A percentile compares a stretch with the other conserved stretches of the same genome.
phyloP scores from a whole-genome alignment of 2,329 filamentous ascomycete genomes.

The Colletotrichum endophyticum region DNA sequence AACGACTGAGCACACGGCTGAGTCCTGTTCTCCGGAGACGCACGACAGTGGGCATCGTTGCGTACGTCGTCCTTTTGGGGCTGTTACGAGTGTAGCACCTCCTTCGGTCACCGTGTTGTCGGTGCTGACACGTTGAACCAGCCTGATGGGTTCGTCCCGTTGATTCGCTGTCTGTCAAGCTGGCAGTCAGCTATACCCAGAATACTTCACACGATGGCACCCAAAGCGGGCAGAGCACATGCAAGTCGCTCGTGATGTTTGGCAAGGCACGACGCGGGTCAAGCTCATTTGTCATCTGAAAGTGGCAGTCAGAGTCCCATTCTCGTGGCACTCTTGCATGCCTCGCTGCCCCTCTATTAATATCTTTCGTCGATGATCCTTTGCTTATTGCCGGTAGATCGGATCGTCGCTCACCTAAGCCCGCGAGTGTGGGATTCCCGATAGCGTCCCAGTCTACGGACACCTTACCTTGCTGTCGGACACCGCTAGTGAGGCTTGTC shows the following conservation, averaged over 20 bases:
- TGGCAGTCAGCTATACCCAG: background rate
- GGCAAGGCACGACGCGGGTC: background rate
- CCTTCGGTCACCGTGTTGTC: background rate
- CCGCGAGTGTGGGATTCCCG: background rate
- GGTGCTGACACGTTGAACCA: background rate
- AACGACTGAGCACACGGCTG: background rate
- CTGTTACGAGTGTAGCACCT: background rate
- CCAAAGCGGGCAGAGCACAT: background rate
- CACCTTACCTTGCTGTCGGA: background rate
- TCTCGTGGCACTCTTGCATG: background rate
- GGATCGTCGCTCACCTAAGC: constrained; percentile 9
- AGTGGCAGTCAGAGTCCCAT: background rate
- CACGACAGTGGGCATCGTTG: background rate
- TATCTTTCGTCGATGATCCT: background rate
- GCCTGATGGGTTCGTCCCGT: background rate
- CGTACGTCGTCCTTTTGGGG: background rate
- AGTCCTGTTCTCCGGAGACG: background rate
- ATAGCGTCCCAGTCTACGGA: background rate
- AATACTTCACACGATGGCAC: background rate
- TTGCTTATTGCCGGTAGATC: background rate
- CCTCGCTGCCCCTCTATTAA: background rate
- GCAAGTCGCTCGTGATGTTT: background rate
- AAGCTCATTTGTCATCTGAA: background rate
- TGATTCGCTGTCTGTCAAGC: background rate
- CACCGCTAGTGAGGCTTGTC: background rate